A percentile compares a stretch with the other conserved stretches of the same genome.
Conservation (phyloP, 148 eudicot species). For the Chenopodium formosanum region DNA sequence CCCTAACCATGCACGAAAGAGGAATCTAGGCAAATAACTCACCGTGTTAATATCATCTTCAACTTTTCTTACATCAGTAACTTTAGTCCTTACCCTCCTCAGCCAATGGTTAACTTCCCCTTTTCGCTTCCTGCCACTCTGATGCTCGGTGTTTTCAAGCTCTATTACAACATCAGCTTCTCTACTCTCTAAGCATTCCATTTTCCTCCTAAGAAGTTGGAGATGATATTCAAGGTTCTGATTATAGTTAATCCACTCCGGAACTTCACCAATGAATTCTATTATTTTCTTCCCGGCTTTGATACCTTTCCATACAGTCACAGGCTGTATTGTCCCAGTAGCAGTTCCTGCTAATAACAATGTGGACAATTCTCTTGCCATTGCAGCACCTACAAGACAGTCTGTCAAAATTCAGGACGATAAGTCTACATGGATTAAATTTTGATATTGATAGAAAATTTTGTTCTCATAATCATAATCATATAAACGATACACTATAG, state of each 20-base stretch:
- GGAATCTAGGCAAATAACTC: constrained; percentile 10
- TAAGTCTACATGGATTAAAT: not conserved
- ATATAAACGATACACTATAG: not conserved
- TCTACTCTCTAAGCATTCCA: constrained; percentile 5
- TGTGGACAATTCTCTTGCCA: constrained; percentile 17
- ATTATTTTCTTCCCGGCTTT: constrained; percentile 8
- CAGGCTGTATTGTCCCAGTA: not conserved
- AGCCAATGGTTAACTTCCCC: constrained; percentile 34
- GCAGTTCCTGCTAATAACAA: not conserved
- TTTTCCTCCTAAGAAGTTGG: not conserved
- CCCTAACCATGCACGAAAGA: constrained; percentile 25
- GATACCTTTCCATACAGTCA: constrained; percentile 7
- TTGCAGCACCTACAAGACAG: constrained; percentile 9
- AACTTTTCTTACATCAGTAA: constrained; percentile 14
- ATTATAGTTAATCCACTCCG: constrained; percentile 23
- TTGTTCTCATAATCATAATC: not conserved
- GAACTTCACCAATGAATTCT: constrained; percentile 13
- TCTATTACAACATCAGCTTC: constrained; percentile 19
- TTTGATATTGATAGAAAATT: too few species aligned
- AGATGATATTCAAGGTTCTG: constrained; percentile 21
- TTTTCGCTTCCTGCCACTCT: constrained; percentile 25
- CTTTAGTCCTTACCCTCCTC: constrained; percentile 16
- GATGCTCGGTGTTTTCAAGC: constrained; percentile 20
- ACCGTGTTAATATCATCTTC: constrained; percentile 7
- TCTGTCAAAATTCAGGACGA: not conserved